Evolutionary conservation across 495 filamentous ascomycete genomes (phyloP).

Genomic region (Penicillium paxilli): DNA sequence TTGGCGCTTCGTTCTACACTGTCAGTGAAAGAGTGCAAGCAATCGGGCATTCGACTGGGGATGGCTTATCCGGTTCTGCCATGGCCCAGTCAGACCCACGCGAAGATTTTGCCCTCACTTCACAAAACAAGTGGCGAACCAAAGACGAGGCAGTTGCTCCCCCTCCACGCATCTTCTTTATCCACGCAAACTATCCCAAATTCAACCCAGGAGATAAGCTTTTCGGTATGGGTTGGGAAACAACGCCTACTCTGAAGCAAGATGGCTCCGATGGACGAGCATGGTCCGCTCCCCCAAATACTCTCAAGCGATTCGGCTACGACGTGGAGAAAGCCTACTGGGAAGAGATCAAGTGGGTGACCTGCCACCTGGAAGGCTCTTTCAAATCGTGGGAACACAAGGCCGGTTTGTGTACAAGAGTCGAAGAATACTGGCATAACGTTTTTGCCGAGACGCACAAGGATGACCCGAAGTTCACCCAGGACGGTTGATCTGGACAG

Average conservation of each 20-base stretch:
- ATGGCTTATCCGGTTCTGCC: slow-evolving; percentile 35
- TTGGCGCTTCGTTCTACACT: slow-evolving; percentile 50
- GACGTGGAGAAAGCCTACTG: slow-evolving; percentile 55
- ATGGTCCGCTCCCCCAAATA: slow-evolving; percentile 39
- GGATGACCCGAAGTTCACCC: slow-evolving; percentile 35
- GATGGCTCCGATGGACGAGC: slow-evolving; percentile 41
- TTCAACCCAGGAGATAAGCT: slow-evolving; percentile 51
- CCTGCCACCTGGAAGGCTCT: slow-evolving; percentile 41
- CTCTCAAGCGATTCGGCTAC: slow-evolving; percentile 43
- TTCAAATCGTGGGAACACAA: slow-evolving; percentile 44
- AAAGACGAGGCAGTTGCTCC: slow-evolving; percentile 34
- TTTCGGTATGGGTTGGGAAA: slow-evolving; percentile 41
- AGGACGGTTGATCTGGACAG: slow-evolving; percentile 19
- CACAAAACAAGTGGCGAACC: slow-evolving; percentile 36
- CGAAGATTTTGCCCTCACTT: slow-evolving; percentile 41
- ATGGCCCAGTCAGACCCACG: slow-evolving; percentile 50
- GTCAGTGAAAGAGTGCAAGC: slow-evolving; percentile 47
- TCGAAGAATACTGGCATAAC: slow-evolving; percentile 41
- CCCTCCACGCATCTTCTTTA: slow-evolving; percentile 45
- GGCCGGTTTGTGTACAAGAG: slow-evolving; percentile 33
- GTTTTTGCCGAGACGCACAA: slow-evolving; percentile 43
- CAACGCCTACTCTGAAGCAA: slow-evolving; percentile 36
- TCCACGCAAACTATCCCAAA: slow-evolving; percentile 57
- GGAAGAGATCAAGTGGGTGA: slow-evolving; percentile 50
- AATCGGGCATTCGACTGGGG: slow-evolving; percentile 36